phyloP scores from a whole-genome alignment of 768 basidiomycete genomes.

The Chalciporus chontae region DNA sequence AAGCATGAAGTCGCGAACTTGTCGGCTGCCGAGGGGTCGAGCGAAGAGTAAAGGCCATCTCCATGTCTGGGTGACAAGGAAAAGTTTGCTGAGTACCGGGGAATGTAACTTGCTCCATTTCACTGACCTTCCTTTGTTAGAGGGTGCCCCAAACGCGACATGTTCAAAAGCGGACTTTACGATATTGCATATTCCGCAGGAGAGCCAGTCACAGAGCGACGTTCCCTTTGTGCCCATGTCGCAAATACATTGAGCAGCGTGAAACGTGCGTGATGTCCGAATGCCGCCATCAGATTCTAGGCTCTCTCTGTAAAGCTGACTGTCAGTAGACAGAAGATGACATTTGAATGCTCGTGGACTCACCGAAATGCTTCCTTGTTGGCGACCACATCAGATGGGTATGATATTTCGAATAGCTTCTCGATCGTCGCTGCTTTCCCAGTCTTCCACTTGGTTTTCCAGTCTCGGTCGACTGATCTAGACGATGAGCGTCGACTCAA shows the following conservation, averaged over 20 bases:
- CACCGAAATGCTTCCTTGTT: slow-evolving; percentile 51
- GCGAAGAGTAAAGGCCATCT: slow-evolving; percentile 60
- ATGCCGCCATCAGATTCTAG: slow-evolving; percentile 33
- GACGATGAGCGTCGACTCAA: slow-evolving; percentile 22
- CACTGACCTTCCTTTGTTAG: slow-evolving; percentile 53
- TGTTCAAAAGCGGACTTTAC: slow-evolving; percentile 54
- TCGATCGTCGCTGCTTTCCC: slow-evolving; percentile 40
- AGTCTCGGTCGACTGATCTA: slow-evolving; percentile 51
- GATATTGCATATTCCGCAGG: slow-evolving; percentile 63
- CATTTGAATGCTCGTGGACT: slow-evolving; percentile 10
- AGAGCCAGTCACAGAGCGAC: slow-evolving; percentile 51
- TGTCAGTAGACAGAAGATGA: slow-evolving; percentile 3
- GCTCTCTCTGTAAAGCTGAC: slow-evolving; percentile 22
- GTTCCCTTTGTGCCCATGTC: slow-evolving; percentile 56
- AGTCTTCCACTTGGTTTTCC: slow-evolving; percentile 38
- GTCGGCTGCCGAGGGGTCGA: slow-evolving; percentile 57
- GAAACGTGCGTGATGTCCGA: slow-evolving; percentile 55
- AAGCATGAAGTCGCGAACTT: slow-evolving; percentile 62
- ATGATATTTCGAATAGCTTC: slow-evolving; percentile 52
- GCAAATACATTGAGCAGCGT: slow-evolving; percentile 65
- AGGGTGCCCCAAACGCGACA: slow-evolving; percentile 53
- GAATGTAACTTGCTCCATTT: background rate
- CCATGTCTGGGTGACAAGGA: slow-evolving; percentile 43
- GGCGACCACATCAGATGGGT: slow-evolving; percentile 25
- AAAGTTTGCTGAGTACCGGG: slow-evolving; percentile 1